Conservation (phyloP, 495 filamentous ascomycete genomes). For the Trichoderma parareesei region DNA sequence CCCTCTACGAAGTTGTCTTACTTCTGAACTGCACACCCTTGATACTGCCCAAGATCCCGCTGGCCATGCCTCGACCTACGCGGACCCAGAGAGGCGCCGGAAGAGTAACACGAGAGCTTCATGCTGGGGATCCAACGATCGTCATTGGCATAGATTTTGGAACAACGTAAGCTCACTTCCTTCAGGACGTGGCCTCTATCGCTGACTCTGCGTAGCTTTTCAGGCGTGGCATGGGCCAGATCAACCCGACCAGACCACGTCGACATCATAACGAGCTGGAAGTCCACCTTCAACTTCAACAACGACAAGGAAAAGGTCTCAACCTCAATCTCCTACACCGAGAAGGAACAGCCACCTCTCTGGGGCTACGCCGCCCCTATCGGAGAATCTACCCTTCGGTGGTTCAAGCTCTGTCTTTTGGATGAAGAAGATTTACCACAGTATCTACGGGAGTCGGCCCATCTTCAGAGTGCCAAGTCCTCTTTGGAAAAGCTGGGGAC, state of each 20-base stretch:
- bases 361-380: conserved; percentile 23
- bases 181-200: neutral
- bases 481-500: conserved; percentile 14
- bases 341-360: neutral
- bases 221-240: conserved; percentile 14
- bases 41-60: neutral
- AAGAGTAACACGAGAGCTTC: neutral
- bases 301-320: conserved; percentile 18
- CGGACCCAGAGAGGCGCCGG: neutral
- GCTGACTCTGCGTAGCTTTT: conserved; percentile 11
- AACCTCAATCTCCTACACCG: conserved; percentile 14
- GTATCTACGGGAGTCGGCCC: conserved; percentile 11
- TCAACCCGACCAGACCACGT: conserved; percentile 12
- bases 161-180: conserved; percentile 17
- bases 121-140: neutral
- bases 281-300: neutral
- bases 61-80: neutral
- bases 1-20: too few relatives aligned
- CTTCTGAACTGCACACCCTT: too few relatives aligned
- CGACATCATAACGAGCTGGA: conserved; percentile 14
- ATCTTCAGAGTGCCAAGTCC: conserved; percentile 13
- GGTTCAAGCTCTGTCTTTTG: conserved; percentile 29
- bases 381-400: conserved; percentile 16
- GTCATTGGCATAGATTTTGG: conserved; percentile 20
- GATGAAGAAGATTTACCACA: conserved; percentile 19